Evolutionary conservation across 805 yeast species (phyloP), one percentile per base, ranked within the genome.

Genomic region (Ogataea siamensis): DNA sequence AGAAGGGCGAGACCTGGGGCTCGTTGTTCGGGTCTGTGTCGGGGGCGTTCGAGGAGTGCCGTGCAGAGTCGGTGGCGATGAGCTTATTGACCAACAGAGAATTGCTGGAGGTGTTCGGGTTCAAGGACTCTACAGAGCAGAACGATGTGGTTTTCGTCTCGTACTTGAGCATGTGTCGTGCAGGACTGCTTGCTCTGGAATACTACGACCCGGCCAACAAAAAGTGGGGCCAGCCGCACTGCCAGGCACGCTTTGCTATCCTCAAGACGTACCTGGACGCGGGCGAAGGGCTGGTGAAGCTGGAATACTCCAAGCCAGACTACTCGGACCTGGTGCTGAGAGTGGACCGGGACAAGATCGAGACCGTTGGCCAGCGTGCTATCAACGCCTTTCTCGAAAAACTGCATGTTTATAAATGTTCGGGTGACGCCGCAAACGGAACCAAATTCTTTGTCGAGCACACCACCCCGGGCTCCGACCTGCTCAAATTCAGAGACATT

Each of bases 211-310:
- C 95, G 26, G 63, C 63, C 30, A 73, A 86, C 19, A 66, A 69
- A 42, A 87, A 86, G 63, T 87, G 96, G 95, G 96, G 96, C 20
- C 96, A 87, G 66, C 80, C 96, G 10, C 96, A 87, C 60, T 86
- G 87, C 87, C 95, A 87, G 66, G 96, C 95, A 3, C 72, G 96
- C 61, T 87, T 74, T 63, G 86, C 93, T 21, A 87, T 87, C 50
- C 71, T 85, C 72, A 85, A 84, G 65, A 73, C 81, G 10, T 79
- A 85, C 57, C 63, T 83, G 52, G 71, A 78, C 37, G 81, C 87
- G 1, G 80, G 83, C 19, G 62, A 66, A 16, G 73, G 66, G 12
- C 80, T 87, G 26, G 79, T 79, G 18, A 64, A 67, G 33, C 63
- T 87, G 34, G 70, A 69, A 24, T 66, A 70, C 51, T 55, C 72